Base-by-base conservation (phyloP, 148 eudicot genomes). In the Selenicereus undatus region DNA sequence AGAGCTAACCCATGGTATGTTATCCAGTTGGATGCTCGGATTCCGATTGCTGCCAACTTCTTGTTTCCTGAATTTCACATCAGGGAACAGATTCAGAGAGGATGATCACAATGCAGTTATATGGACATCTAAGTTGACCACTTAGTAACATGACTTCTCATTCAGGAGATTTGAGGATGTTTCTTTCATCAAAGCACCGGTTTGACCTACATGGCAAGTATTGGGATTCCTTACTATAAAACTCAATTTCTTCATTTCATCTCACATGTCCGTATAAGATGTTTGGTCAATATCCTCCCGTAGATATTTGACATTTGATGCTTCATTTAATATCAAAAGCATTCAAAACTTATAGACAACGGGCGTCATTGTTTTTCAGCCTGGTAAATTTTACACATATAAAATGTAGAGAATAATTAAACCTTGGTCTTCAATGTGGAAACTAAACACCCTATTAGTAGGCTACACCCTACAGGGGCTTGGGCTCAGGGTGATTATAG, bases 1-100 rank as follows among this genome's bases (percentile, higher is more conserved):
- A 97, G 81, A 43, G 99, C 97, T 83, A 97, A 84, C 42, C 97
- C 99, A 76, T 97, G 99, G 88, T 88, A 97, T 12, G 99, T 75
- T 85, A 97, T 81, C 98, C 97, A 92, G 35, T 90, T 88, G 4
- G 96, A 89, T 39, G 87, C 98, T 73, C 90, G 86, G 80, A 97
- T 89, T 11, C 98, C 99, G 9, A 97, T 87, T 50, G 99, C 99
- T 29, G 97, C 94, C 80, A 92, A 56, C 85, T 94, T 97, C 80
- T 85, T 80, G 80, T 91, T 85, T 50, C 96, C 99, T 92, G 90
- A 82, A 82, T 79, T 42, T n/a, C 35, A 70, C 43, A 13, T 45
- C n/a, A 42, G 30, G 32, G 71, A n/a, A 70, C 13, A 43, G 58
- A 73, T 35, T 48, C 58, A n/a, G 78, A 74, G 17, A 66, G 29